Evolutionary conservation across 768 basidiomycete genomes (phyloP).

Genomic region (Vararia minispora): DNA sequence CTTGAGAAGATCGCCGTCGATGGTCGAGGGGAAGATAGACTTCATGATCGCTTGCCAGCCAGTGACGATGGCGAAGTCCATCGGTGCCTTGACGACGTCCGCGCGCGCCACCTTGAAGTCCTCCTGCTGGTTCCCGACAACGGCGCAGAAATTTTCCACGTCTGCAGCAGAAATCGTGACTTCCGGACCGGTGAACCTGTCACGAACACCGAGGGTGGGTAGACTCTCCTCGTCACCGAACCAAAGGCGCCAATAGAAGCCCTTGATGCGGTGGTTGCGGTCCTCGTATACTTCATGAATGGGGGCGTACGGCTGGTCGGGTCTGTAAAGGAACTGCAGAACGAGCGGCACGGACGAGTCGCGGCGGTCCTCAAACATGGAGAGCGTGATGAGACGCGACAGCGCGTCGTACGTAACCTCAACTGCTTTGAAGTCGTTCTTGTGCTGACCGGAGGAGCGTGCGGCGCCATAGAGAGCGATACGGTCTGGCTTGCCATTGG

Average conservation of each 20-base stretch:
- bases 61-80: slow-evolving; percentile 98
- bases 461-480: slow-evolving; percentile 67
- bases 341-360: slow-evolving; percentile 67
- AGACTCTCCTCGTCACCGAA: slow-evolving; percentile 78
- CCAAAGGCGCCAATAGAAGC: slow-evolving; percentile 99
- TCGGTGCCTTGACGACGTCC: slow-evolving; percentile 72
- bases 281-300: slow-evolving; percentile 82
- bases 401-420: slow-evolving; percentile 51
- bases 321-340: slow-evolving; percentile 79
- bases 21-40: slow-evolving; percentile 84
- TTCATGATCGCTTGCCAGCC: slow-evolving; percentile 99
- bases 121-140: slow-evolving; percentile 90
- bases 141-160: slow-evolving; percentile 83
- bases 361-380: slow-evolving; percentile 74
- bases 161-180: slow-evolving; percentile 66
- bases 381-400: slow-evolving; percentile 52
- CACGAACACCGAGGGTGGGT: slow-evolving; percentile 68
- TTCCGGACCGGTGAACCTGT: slow-evolving; percentile 80
- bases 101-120: slow-evolving; percentile 74
- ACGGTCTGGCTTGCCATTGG: slow-evolving; percentile 38
- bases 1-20: slow-evolving; percentile 92
- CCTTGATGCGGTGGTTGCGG: slow-evolving; percentile 86
- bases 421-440: slow-evolving; percentile 70
- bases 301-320: slow-evolving; percentile 80
- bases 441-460: slow-evolving; percentile 69